Conservation (phyloP, 805 yeast genomes). For the Groenewaldozyma salmanticensis region DNA sequence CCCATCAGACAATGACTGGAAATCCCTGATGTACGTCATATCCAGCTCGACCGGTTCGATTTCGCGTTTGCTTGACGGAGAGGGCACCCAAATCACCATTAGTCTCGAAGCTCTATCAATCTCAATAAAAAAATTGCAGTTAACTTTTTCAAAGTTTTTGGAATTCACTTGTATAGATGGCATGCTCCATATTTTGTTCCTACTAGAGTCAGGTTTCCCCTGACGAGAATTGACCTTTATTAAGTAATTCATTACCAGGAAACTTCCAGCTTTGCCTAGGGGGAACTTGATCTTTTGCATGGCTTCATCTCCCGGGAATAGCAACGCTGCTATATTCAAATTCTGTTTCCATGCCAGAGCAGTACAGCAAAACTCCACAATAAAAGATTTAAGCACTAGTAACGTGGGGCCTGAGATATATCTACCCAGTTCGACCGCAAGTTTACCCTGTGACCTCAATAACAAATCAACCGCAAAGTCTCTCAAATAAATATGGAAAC, state of each 20-base stretch:
- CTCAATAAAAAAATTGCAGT: background rate
- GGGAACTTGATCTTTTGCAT: background rate
- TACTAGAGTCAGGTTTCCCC: background rate
- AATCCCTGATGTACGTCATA: background rate
- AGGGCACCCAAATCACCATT: background rate
- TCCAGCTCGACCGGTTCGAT: background rate
- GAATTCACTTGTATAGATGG: background rate
- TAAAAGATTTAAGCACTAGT: background rate
- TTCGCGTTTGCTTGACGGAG: background rate
- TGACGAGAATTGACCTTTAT: background rate
- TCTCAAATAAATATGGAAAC: background rate
- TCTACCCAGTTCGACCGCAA: background rate
- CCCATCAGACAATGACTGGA: background rate
- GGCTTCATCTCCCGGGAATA: background rate
- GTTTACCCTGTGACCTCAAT: background rate
- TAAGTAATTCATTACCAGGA: background rate
- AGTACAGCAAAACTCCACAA: background rate
- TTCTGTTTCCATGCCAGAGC: background rate
- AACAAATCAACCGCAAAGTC: background rate
- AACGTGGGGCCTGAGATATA: background rate
- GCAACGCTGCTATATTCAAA: background rate
- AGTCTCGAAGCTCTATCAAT: background rate
- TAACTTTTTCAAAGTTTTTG: background rate
- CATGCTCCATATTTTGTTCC: background rate
- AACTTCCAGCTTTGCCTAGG: background rate